A percentile compares a stretch with the other conserved stretches of the same genome.
Conservation (phyloP, 441 rosid genomes). For the Biscutella laevigata region DNA sequence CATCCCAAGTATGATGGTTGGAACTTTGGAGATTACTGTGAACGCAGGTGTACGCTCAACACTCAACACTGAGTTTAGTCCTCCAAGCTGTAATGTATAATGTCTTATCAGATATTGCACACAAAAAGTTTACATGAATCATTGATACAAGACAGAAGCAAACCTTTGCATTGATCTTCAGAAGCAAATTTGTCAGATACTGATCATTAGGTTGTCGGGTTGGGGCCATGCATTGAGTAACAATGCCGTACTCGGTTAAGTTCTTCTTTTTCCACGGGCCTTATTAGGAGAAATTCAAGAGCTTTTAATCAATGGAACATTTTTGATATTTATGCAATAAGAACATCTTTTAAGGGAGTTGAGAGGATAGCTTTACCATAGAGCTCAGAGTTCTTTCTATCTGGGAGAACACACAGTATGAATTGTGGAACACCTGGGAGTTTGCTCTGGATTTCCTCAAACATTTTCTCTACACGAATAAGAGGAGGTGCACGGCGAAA, state of each 20-base stretch:
- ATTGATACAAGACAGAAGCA: neutral
- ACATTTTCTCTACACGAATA: constrained; percentile 67
- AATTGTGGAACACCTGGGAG: constrained; percentile 75
- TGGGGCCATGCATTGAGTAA: constrained; percentile 77
- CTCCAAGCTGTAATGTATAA: constrained; percentile 53
- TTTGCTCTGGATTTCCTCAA: constrained; percentile 49
- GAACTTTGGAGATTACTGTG: constrained; percentile 55
- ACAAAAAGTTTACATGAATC: neutral
- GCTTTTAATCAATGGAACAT: neutral
- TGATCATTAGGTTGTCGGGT: constrained; percentile 51
- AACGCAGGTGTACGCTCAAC: constrained; percentile 63
- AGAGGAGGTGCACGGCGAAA: constrained; percentile 45
- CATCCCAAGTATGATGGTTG: constrained; percentile 73
- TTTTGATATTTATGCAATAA: neutral
- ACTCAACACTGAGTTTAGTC: constrained; percentile 52
- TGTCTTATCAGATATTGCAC: neutral
- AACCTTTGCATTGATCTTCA: constrained; percentile 78
- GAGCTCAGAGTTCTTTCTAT: constrained; percentile 63
- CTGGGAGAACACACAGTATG: constrained; percentile 65
- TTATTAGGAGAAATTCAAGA: constrained; percentile 11
- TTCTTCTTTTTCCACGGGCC: constrained; percentile 78
- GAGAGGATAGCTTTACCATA: constrained; percentile 39
- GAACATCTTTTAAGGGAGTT: neutral
- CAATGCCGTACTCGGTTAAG: constrained; percentile 61
- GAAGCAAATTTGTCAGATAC: constrained; percentile 52